Conservation (phyloP, 2,329 filamentous ascomycete species). For the Cladobotryum mycophilum region DNA sequence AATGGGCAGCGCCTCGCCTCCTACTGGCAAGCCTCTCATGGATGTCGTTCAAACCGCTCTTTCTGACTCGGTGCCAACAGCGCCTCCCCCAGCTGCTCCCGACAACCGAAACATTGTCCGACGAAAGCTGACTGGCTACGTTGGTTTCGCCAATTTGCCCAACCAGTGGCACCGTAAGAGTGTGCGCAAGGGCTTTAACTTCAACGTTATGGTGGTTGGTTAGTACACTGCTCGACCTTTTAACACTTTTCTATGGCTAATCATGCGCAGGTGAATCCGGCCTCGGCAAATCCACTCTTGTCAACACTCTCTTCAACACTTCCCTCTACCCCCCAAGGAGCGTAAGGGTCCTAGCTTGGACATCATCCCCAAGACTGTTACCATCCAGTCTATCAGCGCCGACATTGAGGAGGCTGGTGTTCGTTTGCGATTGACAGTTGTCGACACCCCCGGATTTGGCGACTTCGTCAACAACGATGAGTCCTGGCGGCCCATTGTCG, state of each 20-base stretch:
- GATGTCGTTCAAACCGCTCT: conserved; percentile 23
- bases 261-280: conserved; percentile 80
- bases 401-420: conserved; percentile 99
- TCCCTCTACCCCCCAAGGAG: conserved; percentile 98
- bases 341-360: conserved; percentile 95
- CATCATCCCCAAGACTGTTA: conserved; percentile 96
- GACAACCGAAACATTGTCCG: conserved; percentile 94
- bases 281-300: conserved; percentile 95
- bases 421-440: conserved; percentile 89
- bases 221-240: conserved; percentile 37
- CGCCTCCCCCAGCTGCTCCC: conserved; percentile 38
- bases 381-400: conserved; percentile 89
- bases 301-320: conserved; percentile 99
- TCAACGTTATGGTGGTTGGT: conserved; percentile 99
- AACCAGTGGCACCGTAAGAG: conserved; percentile 99
- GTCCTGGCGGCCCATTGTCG: conserved; percentile 97
- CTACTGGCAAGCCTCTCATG: conserved; percentile 32
- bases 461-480: conserved; percentile 99
- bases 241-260: background rate
- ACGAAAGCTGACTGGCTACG: conserved; percentile 95
- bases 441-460: conserved; percentile 95
- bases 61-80: conserved; percentile 30
- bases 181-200: conserved; percentile 99
- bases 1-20: conserved; percentile 36
- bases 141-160: conserved; percentile 96